Conservation (phyloP, 352 stramenopile genomes). For the Pythium utonaiense region DNA sequence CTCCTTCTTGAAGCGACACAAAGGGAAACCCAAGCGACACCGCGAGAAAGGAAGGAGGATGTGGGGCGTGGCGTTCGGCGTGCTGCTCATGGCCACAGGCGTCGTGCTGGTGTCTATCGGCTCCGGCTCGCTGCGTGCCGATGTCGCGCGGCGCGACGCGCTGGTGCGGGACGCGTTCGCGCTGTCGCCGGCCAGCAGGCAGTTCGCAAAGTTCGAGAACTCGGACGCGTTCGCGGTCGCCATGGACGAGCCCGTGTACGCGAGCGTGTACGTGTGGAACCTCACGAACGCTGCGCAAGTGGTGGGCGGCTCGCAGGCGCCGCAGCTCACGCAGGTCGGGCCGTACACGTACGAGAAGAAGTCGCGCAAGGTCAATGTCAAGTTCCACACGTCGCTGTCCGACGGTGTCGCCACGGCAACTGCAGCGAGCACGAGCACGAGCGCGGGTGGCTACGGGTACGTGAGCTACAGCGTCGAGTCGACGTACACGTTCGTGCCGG, state of each 20-base stretch:
- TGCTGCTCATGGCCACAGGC: constrained; percentile 21
- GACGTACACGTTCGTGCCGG: constrained; percentile 39
- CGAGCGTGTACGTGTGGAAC: constrained; percentile 73
- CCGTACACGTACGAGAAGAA: constrained; percentile 69
- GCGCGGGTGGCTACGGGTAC: constrained; percentile 22
- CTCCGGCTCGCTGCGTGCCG: constrained; percentile 27
- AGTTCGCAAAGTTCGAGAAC: constrained; percentile 16
- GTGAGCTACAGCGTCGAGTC: constrained; percentile 52
- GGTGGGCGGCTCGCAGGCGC: constrained; percentile 25
- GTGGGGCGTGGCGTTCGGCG: constrained; percentile 25
- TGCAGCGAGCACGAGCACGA: neutral
- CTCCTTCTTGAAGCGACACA: neutral
- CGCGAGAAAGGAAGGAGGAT: constrained; percentile 18
- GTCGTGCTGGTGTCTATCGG: constrained; percentile 25
- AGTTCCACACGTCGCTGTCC: constrained; percentile 21
- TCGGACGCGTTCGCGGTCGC: constrained; percentile 34
- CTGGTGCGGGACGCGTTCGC: constrained; percentile 4
- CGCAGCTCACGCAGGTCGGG: constrained; percentile 45
- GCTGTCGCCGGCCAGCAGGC: neutral
- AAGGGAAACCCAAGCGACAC: neutral
- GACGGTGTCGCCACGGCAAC: neutral
- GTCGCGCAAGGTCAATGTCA: constrained; percentile 53
- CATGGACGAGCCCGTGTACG: constrained; percentile 48
- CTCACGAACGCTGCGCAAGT: constrained; percentile 54
- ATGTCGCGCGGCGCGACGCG: constrained; percentile 1